Base-by-base conservation (phyloP, 2,329 filamentous ascomycete species). In the Neofusicoccum ribis region DNA sequence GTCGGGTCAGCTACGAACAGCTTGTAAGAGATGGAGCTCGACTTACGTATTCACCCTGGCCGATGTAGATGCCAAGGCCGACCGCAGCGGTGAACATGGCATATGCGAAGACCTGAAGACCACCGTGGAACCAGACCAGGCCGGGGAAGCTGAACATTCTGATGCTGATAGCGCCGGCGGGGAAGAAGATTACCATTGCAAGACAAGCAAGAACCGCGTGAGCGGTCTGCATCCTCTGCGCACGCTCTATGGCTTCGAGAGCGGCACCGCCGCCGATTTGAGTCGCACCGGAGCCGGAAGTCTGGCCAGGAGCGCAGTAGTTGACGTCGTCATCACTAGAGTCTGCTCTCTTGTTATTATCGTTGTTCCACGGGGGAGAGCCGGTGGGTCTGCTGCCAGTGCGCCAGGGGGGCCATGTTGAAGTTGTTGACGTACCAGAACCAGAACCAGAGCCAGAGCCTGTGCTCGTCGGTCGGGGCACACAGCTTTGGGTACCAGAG, bases 1-100 rank as follows among this genome's bases (percentile, higher is more conserved):
- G 7, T 73, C 1, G n/a, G 9, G 58, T 65, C 47, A 69, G 20
- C 70, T 62, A 7, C 0, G 20, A 43, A 47, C 47, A 8, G 17
- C 49, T 8, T 11, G 31, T 17, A 3, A 17, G 44, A n/a, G 15
- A 34, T 11, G 15, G 6, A 8, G n/a, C 14, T 39, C 9, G 63
- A 69, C 73, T 70, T 68, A 76, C 74, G 31, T 71, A 41, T 49
- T 73, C 68, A 23, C 80, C 68, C 14, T 79, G 71, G 0, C 81
- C 83, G 14, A 87, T 72, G 34, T 80, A 80, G 47, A 86, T 73
- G 4, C 85, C 85, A 0, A 86, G 69, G 2, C 81, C 84, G 51
- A 84, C 78, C 0, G 80, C 85, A 0, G 77, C 79, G 61, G 84
- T 78, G 63, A 78, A 81, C 39, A 85, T 67, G 9, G 80, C 59